phyloP scores from a whole-genome alignment of 768 basidiomycete species.

The Rhizopogon vulgaris region DNA sequence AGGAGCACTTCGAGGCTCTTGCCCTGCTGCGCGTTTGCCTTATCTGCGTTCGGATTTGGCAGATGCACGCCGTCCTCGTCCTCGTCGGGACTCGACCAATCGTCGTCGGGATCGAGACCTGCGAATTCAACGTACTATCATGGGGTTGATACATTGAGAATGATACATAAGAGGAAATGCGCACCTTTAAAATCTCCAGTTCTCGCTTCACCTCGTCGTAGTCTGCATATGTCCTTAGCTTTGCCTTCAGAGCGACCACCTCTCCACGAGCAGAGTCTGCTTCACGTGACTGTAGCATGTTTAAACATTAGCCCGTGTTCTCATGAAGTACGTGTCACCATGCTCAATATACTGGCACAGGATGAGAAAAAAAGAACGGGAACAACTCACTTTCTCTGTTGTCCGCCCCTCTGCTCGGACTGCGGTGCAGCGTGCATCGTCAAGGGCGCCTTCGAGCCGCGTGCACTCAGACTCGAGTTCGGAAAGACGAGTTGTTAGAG shows the following conservation, averaged over 20 bases:
- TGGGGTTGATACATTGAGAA: background rate
- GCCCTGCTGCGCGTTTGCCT: constrained; percentile 67
- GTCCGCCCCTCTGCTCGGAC: background rate
- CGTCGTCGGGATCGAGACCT: constrained; percentile 66
- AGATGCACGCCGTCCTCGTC: constrained; percentile 54
- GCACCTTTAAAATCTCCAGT: constrained; percentile 96
- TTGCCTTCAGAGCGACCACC: constrained; percentile 59
- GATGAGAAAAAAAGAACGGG: too few species aligned
- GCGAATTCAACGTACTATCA: constrained; percentile 92
- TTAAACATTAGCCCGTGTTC: background rate
- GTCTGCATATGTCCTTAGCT: constrained; percentile 70
- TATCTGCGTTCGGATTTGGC: constrained; percentile 86
- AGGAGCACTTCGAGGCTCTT: constrained; percentile 88
- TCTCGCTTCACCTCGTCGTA: constrained; percentile 99
- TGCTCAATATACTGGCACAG: background rate
- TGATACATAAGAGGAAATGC: constrained; percentile 8
- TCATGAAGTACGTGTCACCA: background rate
- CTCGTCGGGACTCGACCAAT: constrained; percentile 33
- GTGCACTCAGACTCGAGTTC: constrained; percentile 76
- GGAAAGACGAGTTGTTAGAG: constrained; percentile 65
- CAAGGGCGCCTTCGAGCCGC: constrained; percentile 59
- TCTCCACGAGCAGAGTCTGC: constrained; percentile 31
- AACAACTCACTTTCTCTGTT: background rate
- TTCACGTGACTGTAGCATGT: background rate
- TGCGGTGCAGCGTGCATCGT: constrained; percentile 28